Evolutionary conservation across 2,329 filamentous ascomycete species (phyloP).

Genomic region (Ophiostoma australiae): DNA sequence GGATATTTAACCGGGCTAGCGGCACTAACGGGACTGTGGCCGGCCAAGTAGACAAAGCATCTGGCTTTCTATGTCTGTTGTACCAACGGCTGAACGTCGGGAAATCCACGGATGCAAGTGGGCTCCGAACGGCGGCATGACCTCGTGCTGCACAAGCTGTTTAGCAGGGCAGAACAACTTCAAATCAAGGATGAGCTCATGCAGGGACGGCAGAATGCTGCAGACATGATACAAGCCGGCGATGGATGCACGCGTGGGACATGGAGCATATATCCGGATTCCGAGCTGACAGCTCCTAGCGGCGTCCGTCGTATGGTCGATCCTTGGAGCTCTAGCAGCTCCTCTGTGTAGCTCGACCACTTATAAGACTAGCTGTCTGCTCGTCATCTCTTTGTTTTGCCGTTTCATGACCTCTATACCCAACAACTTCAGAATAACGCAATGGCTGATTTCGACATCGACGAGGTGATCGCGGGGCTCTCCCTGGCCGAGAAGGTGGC

Average conservation of each 20-base stretch:
- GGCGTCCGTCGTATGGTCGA: background rate
- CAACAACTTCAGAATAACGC: background rate
- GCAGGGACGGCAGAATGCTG: background rate
- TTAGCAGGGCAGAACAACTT: background rate
- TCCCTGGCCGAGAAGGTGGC: slow-evolving; percentile 22
- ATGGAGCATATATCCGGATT: background rate
- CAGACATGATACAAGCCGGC: background rate
- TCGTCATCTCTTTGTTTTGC: background rate
- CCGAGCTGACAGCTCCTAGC: background rate
- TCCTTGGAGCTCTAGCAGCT: background rate
- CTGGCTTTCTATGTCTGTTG: background rate
- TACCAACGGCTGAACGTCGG: slow-evolving; percentile 4
- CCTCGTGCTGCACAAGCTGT: background rate
- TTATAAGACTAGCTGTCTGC: background rate
- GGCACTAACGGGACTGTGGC: background rate
- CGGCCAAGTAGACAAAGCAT: background rate
- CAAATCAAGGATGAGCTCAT: background rate
- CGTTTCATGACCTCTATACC: background rate
- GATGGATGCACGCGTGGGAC: background rate
- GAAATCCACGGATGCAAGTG: slow-evolving; percentile 11
- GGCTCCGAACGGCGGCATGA: background rate
- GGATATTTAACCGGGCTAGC: background rate
- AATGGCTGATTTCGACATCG: slow-evolving; percentile 18
- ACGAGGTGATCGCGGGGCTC: slow-evolving; percentile 21
- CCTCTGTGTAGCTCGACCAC: background rate